Percentiles rank a stretch among this genome's conserved stretches.
These are phyloP conservation scores for Botrytis tulipae DNA, from an alignment of 2,329 filamentous ascomycete genomes.

Conservation along the genomic window DNA sequence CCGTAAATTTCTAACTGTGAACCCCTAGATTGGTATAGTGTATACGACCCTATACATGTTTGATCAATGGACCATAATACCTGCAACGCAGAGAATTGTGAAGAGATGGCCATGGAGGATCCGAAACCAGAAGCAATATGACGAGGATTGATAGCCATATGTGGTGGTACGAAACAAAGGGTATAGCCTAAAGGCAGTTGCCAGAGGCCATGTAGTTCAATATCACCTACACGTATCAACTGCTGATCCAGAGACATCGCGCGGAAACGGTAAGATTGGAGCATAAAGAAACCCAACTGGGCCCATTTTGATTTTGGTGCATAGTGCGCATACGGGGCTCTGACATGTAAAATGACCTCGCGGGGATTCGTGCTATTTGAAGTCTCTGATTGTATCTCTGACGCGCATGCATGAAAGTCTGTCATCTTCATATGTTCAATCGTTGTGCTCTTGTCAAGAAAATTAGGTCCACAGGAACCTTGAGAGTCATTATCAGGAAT, in stretches of 20 bases:
- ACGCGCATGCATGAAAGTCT: background rate
- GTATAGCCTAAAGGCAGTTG: background rate
- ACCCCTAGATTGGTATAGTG: background rate
- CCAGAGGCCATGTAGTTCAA: background rate
- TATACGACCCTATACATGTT: background rate
- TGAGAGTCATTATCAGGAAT: background rate
- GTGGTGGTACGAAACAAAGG: background rate
- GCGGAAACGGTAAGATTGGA: too few species aligned
- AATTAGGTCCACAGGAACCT: background rate
- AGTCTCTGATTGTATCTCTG: background rate
- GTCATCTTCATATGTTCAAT: background rate
- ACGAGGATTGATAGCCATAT: background rate
- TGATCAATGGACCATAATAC: background rate
- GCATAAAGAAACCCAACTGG: too few species aligned
- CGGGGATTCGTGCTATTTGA: background rate
- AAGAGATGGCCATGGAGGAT: background rate
- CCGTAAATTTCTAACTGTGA: background rate
- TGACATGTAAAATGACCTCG: too few species aligned
- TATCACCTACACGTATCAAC: background rate
- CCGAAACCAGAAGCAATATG: background rate
- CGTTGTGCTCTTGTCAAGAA: background rate
- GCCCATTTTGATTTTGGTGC: too few species aligned
- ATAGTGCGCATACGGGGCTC: too few species aligned
- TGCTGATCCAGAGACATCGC: background rate
- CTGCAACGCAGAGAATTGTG: background rate